phyloP scores from a whole-genome alignment of 2,329 filamentous ascomycete species.

The Fusarium bulbicola region DNA sequence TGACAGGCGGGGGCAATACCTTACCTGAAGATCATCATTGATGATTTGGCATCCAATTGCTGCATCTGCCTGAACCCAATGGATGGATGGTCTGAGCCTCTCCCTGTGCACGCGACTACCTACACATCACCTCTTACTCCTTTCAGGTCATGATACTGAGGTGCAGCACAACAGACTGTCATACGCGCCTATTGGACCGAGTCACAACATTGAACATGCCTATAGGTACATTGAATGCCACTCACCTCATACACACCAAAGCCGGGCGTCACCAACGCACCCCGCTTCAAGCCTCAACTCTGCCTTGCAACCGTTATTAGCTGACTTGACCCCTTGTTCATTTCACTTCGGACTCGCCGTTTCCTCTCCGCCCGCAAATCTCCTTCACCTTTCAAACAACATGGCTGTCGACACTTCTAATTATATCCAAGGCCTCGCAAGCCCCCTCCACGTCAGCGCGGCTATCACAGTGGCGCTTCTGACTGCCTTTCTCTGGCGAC shows the following conservation, averaged over 20 bases:
- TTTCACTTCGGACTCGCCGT: background rate
- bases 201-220: background rate
- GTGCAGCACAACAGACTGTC: background rate
- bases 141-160: background rate
- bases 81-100: background rate
- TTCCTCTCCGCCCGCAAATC: background rate
- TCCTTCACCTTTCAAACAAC: background rate
- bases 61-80: background rate
- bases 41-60: background rate
- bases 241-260: background rate
- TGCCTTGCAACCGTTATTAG: background rate
- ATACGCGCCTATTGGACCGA: background rate
- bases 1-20: background rate
- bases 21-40: background rate
- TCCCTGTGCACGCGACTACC: background rate
- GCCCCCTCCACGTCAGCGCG: background rate
- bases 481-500: background rate
- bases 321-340: background rate
- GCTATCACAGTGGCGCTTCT: background rate
- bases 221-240: background rate
- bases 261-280: background rate
- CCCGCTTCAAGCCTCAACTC: background rate
- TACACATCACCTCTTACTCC: background rate
- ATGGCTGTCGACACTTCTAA: background rate
- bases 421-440: background rate